Base-by-base conservation (phyloP, 176 grass and related monocot genomes). In the Tuctoria greenei region DNA sequence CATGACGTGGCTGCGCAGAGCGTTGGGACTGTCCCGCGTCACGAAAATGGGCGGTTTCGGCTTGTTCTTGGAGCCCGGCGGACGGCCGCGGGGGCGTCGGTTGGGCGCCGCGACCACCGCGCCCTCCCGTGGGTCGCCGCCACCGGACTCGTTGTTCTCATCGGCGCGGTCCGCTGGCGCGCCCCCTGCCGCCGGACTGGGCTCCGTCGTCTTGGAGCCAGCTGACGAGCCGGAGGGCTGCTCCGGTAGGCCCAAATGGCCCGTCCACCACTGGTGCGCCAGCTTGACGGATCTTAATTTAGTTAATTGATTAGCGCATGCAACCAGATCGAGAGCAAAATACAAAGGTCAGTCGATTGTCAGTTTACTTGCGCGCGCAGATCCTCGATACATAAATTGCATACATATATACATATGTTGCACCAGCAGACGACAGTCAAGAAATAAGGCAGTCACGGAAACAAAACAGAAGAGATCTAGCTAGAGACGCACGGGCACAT, bases 51-150 rank as follows among this genome's bases (percentile, higher is more conserved):
- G 94, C 23, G 94, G 88, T 87, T 97, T 97, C 0, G 94, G 86
- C 73, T 97, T 97, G 88, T 97, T 97, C 91, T 93, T 97, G 41
- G 94, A 97, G 0, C 94, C 94, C n/a, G 88, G 91, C 23, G 94
- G 94, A 0, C 94, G 83, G 43, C 94, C 94, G 1, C 94, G 91
- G 10, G 93, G 94, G 16, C 90, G 83, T 31, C 94, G 86, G 86
- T 72, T 88, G 28, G 86, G 85, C 10, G 88, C 79, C 1, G 16
- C 55, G 0, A 93, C 77, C 72, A 89, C 62, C 10, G 88, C 90
- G 15, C 88, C 83, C 56, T 97, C 93, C 44, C 76, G 66, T 4
- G 90, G 86, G 3, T 31, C 82, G 17, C 79, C 77, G 25, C 80
- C 41, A 0, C 73, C 92, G 73, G 89, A 72, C 16, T 90, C 85